Evolutionary conservation across 495 filamentous ascomycete genomes (phyloP).

Genomic region (Collariella sp.): DNA sequence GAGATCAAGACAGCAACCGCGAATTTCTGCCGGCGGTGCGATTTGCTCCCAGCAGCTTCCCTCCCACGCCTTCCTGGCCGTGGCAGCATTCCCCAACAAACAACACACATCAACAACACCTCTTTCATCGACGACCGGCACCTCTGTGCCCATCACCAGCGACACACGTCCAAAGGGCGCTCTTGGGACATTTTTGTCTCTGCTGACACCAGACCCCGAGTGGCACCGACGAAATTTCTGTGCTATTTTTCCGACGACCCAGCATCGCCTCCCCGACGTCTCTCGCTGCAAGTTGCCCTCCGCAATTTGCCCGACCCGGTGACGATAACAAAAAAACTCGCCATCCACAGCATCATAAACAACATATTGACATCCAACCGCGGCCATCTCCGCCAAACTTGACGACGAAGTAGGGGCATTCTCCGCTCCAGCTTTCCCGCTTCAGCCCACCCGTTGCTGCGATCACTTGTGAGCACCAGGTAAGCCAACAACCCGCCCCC

Average conservation of each 20-base stretch:
- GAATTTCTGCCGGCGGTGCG: slow-evolving; percentile 23
- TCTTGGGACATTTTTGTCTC: slow-evolving; percentile 7
- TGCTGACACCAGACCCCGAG: slow-evolving; percentile 14
- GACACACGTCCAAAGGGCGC: slow-evolving; percentile 13
- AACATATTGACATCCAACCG: background rate
- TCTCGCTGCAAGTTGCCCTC: slow-evolving; percentile 14
- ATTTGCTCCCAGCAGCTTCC: slow-evolving; percentile 17
- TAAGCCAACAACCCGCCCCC: background rate
- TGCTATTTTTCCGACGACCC: slow-evolving; percentile 11
- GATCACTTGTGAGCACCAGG: slow-evolving; percentile 25
- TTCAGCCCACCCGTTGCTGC: slow-evolving; percentile 23
- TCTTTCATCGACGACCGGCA: slow-evolving; percentile 9
- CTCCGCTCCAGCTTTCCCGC: slow-evolving; percentile 10
- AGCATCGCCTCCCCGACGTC: slow-evolving; percentile 12
- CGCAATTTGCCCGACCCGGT: slow-evolving; percentile 15
- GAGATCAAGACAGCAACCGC: slow-evolving; percentile 22
- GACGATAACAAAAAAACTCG: slow-evolving; percentile 22
- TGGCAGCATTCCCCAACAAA: slow-evolving; percentile 22
- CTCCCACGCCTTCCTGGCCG: slow-evolving; percentile 22
- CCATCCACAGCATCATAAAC: slow-evolving; percentile 13
- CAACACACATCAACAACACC: slow-evolving; percentile 9
- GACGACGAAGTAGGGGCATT: slow-evolving; percentile 15
- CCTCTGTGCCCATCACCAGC: slow-evolving; percentile 5
- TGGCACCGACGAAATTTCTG: slow-evolving; percentile 11
- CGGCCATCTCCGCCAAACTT: slow-evolving; percentile 2